These are phyloP conservation scores for Leccinum disarticulatum DNA, from an alignment of 768 basidiomycete genomes.

Conservation along the genomic window DNA sequence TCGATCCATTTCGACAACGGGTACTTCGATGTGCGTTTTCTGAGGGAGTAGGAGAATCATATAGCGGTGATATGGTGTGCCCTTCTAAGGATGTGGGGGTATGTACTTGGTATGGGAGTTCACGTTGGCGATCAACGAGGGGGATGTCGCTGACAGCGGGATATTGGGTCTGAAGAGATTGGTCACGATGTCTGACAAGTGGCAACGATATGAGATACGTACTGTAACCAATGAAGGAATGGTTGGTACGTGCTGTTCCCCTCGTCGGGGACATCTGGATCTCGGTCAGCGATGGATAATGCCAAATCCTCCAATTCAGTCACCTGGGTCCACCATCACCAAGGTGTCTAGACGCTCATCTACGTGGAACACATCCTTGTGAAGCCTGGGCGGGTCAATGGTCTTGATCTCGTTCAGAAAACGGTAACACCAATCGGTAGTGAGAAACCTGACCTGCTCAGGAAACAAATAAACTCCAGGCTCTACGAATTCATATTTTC, in stretches of 20 bases:
- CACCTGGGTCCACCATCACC: constrained; percentile 85
- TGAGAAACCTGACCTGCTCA: constrained; percentile 53
- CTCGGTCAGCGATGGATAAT: constrained; percentile 8
- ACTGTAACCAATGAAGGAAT: constrained; percentile 88
- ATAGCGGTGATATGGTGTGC: constrained; percentile 91
- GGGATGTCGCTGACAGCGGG: constrained; percentile 61
- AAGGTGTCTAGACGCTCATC: constrained; percentile 85
- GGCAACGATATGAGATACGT: constrained; percentile 22
- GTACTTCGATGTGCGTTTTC: constrained; percentile 45
- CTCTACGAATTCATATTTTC: constrained; percentile 47
- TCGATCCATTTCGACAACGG: constrained; percentile 42
- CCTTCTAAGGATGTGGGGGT: constrained; percentile 89
- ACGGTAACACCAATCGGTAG: neutral
- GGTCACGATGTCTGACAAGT: neutral
- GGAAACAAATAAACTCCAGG: constrained; percentile 71
- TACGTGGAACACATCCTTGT: constrained; percentile 76
- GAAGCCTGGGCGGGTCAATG: constrained; percentile 57
- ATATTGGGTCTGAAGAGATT: constrained; percentile 67
- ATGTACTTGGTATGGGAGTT: constrained; percentile 72
- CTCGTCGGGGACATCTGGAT: constrained; percentile 81
- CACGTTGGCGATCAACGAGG: constrained; percentile 39
- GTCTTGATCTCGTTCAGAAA: constrained; percentile 47
- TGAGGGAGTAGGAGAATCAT: constrained; percentile 75
- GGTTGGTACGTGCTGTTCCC: constrained; percentile 61
- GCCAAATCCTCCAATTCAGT: constrained; percentile 28